phyloP scores from a whole-genome alignment of 75 land plant genomes.

The Azolla pinnata region DNA sequence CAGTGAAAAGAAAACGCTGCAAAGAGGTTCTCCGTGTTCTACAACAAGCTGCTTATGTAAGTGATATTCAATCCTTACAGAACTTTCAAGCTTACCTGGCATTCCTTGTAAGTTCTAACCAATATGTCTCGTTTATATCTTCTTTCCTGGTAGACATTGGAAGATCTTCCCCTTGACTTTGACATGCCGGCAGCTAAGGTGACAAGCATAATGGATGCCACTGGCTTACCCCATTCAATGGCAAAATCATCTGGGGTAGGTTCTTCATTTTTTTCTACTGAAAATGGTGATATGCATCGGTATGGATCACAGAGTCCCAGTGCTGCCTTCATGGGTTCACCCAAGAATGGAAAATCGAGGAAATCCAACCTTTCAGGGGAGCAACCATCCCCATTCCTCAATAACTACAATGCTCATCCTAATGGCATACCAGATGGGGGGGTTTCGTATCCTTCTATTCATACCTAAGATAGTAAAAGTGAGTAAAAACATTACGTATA shows the following conservation, averaged over 20 bases:
- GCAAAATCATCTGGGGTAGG: slow-evolving; percentile 35
- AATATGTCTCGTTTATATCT: not conserved
- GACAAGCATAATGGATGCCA: slow-evolving; percentile 31
- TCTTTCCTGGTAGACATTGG: slow-evolving; percentile 51
- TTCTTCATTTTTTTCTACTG: slow-evolving; percentile 28
- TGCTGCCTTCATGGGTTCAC: slow-evolving; percentile 45
- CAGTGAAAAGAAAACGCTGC: slow-evolving; percentile 50
- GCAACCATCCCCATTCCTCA: slow-evolving; percentile 31
- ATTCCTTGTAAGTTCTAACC: not conserved
- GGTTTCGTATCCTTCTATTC: slow-evolving; percentile 12
- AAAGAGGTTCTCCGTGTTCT: slow-evolving; percentile 47
- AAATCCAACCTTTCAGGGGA: slow-evolving; percentile 51
- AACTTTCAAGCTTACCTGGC: not conserved
- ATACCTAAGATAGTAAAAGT: too few relatives aligned
- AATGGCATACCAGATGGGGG: slow-evolving; percentile 34
- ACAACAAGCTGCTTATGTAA: slow-evolving; percentile 61
- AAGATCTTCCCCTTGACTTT: slow-evolving; percentile 74
- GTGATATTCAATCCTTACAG: slow-evolving; percentile 1
- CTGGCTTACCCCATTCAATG: slow-evolving; percentile 48
- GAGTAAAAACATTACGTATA: too few relatives aligned
- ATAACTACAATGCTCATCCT: slow-evolving; percentile 16
- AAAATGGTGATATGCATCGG: slow-evolving; percentile 21
- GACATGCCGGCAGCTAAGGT: slow-evolving; percentile 48
- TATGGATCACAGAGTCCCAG: slow-evolving; percentile 12
- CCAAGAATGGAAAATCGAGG: slow-evolving; percentile 35